These are phyloP conservation scores for Danielia oregonensis DNA, from an alignment of 805 yeast genomes.

Conservation along the genomic window DNA sequence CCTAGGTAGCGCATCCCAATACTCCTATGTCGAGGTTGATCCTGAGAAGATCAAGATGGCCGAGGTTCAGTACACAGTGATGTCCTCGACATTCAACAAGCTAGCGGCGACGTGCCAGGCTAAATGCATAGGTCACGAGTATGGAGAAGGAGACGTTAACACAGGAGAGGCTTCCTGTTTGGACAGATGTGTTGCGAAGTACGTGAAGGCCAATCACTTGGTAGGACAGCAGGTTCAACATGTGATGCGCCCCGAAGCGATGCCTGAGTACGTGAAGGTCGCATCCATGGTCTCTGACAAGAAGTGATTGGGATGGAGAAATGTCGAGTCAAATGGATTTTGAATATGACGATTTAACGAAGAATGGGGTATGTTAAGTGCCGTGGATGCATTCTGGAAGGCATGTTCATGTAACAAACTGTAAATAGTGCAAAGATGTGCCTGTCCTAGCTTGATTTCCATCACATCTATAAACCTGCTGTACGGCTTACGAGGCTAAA, in stretches of 20 bases:
- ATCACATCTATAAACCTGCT: too few species aligned
- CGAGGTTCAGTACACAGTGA: constrained; percentile 63
- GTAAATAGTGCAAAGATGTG: too few species aligned
- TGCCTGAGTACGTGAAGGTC: constrained; percentile 40
- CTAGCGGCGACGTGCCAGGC: constrained; percentile 59
- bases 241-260: constrained; percentile 16
- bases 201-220: constrained; percentile 64
- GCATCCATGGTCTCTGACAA: constrained; percentile 6
- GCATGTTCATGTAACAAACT: too few species aligned
- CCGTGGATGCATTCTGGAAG: too few species aligned
- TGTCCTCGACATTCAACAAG: constrained; percentile 37
- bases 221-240: constrained; percentile 52
- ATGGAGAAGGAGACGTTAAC: constrained; percentile 77
- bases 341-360: too few species aligned
- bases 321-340: too few species aligned
- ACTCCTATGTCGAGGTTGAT: constrained; percentile 47
- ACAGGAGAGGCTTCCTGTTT: constrained; percentile 83
- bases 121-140: constrained; percentile 84
- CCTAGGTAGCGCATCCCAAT: constrained; percentile 44
- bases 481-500: too few species aligned
- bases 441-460: too few species aligned
- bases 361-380: too few species aligned
- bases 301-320: neutral
- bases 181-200: constrained; percentile 84
- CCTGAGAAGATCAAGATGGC: constrained; percentile 62